Evolutionary conservation across 257 asterid genomes (phyloP).

Genomic region (Buddleja alternifolia): DNA sequence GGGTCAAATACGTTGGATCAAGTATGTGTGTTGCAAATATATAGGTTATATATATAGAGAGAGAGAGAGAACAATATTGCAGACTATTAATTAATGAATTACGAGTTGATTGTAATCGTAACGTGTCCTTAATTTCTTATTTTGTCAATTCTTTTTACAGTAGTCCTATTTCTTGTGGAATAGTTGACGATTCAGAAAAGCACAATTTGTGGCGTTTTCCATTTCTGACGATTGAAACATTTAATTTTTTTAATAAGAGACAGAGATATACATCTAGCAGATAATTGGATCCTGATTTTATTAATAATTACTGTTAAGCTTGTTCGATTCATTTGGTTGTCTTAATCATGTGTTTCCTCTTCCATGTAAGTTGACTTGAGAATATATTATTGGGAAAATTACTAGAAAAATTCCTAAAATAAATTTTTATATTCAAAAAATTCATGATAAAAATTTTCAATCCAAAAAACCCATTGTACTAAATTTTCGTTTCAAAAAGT

Average conservation of each 20-base stretch:
- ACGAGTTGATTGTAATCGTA: background rate
- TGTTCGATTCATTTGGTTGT: background rate
- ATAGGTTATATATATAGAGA: background rate
- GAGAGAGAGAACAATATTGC: too few species aligned
- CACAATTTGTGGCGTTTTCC: too few species aligned
- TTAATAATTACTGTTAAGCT: background rate
- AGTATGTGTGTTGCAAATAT: background rate
- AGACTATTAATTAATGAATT: background rate
- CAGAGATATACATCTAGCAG: background rate
- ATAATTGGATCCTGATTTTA: background rate
- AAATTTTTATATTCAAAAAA: too few species aligned
- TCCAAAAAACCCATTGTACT: too few species aligned
- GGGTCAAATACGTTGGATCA: too few species aligned
- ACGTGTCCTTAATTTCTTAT: background rate
- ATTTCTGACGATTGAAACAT: background rate
- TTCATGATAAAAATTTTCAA: too few species aligned
- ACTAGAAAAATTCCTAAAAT: too few species aligned
- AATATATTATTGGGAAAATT: background rate
- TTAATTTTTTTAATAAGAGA: too few species aligned
- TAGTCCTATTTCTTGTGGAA: background rate
- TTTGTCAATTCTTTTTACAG: background rate
- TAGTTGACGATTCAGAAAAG: background rate
- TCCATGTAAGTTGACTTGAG: background rate
- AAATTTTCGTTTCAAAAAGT: too few species aligned
- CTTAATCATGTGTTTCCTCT: background rate